Evolutionary conservation across 305 asterid species (phyloP), one percentile per base, ranked within the genome.

Genomic region (Andrographis paniculata): DNA sequence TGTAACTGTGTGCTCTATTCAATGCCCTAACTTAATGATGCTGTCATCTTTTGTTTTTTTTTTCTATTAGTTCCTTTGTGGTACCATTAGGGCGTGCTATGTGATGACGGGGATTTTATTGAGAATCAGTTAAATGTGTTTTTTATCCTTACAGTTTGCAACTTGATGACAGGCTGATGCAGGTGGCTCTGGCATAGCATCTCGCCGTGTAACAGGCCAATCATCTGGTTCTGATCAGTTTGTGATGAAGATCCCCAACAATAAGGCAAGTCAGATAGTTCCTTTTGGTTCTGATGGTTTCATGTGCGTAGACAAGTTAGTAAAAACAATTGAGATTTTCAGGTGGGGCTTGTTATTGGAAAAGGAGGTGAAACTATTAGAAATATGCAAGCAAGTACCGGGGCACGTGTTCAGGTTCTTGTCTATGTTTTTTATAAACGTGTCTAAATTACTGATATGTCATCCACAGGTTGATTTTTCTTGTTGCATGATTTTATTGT

Each of bases 331-430:
- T 1, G 17, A 0, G 0, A 27, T 3, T 50, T 50, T 35, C 55
- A 50, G 55, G 55, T 87, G 62, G 97, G 97, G 9, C 97, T 84
- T 70, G 94, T 87, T 36, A 87, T 87, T 52, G 97, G 97, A 31
- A 87, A 87, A 75, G 95, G 97, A 50, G 97, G 97, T 41, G 97
- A 87, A 63, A 81, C 97, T 63, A 87, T 87, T 45, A 87, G 81
- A 60, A 81, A 50, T 53, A 87, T 87, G 94, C 97, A 87, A 72
- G 82, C 88, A 19, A 75, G 55, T 30, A 57, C 89, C 6, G 97
- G 97, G 22, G 97, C 97, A 49, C 92, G 94, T 16, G 75, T 87
- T 74, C 97, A 87, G 89, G 97, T 87, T 27, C 11, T 44, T 56
- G 30, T 4, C 8, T 24, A 3, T 24, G 30, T 3, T 4, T 24